phyloP scores from a whole-genome alignment of 495 filamentous ascomycete genomes.

The Aspergillus olivimuriae region DNA sequence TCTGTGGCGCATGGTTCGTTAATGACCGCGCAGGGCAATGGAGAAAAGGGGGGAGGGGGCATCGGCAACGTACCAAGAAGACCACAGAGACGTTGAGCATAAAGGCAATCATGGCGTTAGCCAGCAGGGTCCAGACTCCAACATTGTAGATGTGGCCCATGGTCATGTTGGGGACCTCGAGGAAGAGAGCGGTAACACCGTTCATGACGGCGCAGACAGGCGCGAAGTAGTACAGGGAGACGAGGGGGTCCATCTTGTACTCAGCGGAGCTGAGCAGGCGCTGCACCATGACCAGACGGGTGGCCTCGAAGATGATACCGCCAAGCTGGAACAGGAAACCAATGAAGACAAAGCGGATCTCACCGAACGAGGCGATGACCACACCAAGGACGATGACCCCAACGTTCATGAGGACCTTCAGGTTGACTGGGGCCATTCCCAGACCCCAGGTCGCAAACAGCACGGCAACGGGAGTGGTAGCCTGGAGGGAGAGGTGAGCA shows the following conservation, averaged over 20 bases:
- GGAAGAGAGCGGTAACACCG: constrained; percentile 66
- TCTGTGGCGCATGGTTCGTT: constrained; percentile 46
- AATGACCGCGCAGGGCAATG: constrained; percentile 1
- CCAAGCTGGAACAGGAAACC: constrained; percentile 82
- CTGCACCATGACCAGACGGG: constrained; percentile 88
- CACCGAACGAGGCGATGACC: constrained; percentile 81
- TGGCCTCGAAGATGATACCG: constrained; percentile 84
- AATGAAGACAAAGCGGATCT: constrained; percentile 83
- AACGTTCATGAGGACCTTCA: constrained; percentile 78
- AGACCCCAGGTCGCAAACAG: constrained; percentile 79
- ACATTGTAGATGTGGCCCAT: constrained; percentile 70
- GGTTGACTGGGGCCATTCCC: constrained; percentile 67
- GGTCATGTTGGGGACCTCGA: constrained; percentile 65
- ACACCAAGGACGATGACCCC: constrained; percentile 86
- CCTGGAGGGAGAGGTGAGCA: constrained; percentile 40
- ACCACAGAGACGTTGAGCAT: constrained; percentile 89
- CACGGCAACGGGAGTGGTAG: constrained; percentile 85
- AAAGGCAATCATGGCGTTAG: constrained; percentile 81
- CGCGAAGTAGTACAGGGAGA: constrained; percentile 95
- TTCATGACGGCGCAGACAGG: constrained; percentile 92
- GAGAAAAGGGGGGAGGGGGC: neutral
- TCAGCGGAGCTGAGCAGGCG: constrained; percentile 79
- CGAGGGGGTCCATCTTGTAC: constrained; percentile 96
- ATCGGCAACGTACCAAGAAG: constrained; percentile 69
- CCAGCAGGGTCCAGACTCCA: constrained; percentile 65